These are phyloP conservation scores for Populus nigra DNA, from an alignment of 345 rosid genomes.

Conservation along the genomic window DNA sequence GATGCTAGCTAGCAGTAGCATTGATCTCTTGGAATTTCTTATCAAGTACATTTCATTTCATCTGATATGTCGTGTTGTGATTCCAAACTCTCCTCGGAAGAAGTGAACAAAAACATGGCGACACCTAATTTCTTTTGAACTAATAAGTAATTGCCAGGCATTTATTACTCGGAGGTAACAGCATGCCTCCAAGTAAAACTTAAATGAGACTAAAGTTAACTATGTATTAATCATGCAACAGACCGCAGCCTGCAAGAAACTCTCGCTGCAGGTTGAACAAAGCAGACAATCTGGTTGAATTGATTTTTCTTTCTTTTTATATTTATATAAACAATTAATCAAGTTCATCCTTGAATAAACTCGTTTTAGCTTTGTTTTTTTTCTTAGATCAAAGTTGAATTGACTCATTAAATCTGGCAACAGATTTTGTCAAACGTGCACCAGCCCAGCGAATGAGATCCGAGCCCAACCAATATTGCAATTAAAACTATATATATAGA, in stretches of 20 bases:
- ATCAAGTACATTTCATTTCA: not conserved
- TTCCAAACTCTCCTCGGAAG: not conserved
- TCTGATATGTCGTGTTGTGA: not conserved
- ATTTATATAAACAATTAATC: not conserved
- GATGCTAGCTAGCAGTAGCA: not conserved
- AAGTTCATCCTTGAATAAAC: not conserved
- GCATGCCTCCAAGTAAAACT: not conserved
- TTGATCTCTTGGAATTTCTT: not conserved
- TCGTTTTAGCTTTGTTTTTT: not conserved
- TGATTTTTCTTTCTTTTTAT: no score
- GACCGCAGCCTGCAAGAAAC: no score
- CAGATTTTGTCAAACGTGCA: not conserved
- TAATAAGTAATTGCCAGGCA: not conserved
- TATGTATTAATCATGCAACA: no score
- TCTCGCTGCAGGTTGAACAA: no score
- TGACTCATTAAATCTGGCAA: not conserved
- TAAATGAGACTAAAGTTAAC: not conserved
- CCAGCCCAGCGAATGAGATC: not conserved
- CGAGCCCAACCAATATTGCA: not conserved
- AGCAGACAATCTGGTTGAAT: no score
- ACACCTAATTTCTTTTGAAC: not conserved
- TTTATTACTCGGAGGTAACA: not conserved
- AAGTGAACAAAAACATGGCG: not conserved
- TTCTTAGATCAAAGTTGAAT: not conserved
- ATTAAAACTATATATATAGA: no score